phyloP scores from a whole-genome alignment of 768 basidiomycete genomes.

The Phlegmacium glaucopus region DNA sequence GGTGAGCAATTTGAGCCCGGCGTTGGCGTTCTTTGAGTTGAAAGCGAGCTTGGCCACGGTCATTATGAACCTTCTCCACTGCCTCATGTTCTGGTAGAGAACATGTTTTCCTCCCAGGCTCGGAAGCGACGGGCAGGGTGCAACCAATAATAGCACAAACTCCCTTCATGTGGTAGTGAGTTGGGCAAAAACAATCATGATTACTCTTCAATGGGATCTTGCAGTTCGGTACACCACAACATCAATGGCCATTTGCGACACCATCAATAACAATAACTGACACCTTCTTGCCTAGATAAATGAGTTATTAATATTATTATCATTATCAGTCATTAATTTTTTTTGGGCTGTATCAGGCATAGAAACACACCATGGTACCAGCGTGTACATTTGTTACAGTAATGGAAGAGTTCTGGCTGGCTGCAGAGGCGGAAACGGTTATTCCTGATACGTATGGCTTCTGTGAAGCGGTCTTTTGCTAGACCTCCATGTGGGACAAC shows the following conservation, averaged over 20 bases:
- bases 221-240: conserved; percentile 10
- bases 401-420: neutral
- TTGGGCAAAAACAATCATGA: conserved; percentile 4
- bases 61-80: conserved; percentile 2
- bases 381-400: neutral
- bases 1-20: conserved; percentile 6
- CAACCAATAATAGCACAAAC: conserved; percentile 7
- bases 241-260: conserved; percentile 6
- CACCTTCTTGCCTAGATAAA: neutral
- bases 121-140: neutral
- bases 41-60: conserved; percentile 4
- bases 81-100: conserved; percentile 7
- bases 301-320: too few species aligned
- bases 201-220: neutral
- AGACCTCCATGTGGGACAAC: conserved; percentile 4
- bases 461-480: neutral
- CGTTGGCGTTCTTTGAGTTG: conserved; percentile 5
- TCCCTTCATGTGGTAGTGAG: neutral
- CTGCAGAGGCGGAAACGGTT: neutral
- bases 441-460: neutral
- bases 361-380: neutral
- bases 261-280: too few species aligned
- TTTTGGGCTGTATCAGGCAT: too few species aligned
- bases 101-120: neutral
- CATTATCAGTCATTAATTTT: too few species aligned